Percentiles rank a stretch among this genome's conserved stretches.
These are phyloP conservation scores for Pichia sp. DNA, from an alignment of 1,139 yeast species.

Conservation along the genomic window DNA sequence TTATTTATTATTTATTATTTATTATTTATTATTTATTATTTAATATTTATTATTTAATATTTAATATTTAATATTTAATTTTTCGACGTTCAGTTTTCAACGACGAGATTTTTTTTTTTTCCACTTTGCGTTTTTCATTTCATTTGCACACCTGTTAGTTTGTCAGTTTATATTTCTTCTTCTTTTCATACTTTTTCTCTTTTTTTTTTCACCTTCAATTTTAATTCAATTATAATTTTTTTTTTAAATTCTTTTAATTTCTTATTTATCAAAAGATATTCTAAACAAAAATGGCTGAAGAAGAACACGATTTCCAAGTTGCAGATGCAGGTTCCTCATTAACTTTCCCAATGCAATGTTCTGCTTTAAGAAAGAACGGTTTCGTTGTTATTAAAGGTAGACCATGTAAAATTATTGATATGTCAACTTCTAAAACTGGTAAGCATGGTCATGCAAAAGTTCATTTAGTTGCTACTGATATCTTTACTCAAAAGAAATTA, in stretches of 20 bases:
- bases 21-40: too few species aligned
- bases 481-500: slow-evolving; percentile 98
- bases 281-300: slow-evolving; percentile 57
- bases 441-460: slow-evolving; percentile 99
- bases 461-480: slow-evolving; percentile 97
- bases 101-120: too few species aligned
- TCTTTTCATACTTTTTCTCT: too few species aligned
- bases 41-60: too few species aligned
- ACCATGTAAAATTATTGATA: slow-evolving; percentile 99
- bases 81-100: too few species aligned
- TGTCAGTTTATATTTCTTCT: too few species aligned
- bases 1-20: too few species aligned
- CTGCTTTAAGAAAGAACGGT: slow-evolving; percentile 99
- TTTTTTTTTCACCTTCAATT: too few species aligned
- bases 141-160: too few species aligned
- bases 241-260: not conserved
- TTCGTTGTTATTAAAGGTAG: slow-evolving; percentile 98
- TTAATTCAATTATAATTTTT: not conserved
- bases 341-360: slow-evolving; percentile 99
- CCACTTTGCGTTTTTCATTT: too few species aligned
- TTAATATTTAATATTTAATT: too few species aligned
- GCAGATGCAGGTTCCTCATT: slow-evolving; percentile 99
- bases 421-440: slow-evolving; percentile 99
- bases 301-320: slow-evolving; percentile 91
- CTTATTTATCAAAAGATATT: too few species aligned